phyloP scores from a whole-genome alignment of 75 land plant species.

The Cryptomeria japonica region DNA sequence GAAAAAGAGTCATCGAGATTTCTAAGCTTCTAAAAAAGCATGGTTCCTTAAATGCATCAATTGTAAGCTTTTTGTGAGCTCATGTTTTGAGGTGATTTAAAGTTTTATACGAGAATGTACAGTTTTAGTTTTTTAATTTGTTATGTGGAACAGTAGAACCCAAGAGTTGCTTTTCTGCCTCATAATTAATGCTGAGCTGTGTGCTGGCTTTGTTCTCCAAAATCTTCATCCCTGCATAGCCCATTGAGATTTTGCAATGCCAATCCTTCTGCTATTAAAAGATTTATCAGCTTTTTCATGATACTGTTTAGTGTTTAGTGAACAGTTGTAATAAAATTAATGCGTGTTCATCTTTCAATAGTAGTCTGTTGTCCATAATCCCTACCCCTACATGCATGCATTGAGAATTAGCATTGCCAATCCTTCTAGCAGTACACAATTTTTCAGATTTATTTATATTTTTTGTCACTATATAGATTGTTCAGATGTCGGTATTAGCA shows the following conservation, averaged over 20 bases:
- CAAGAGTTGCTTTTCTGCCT: not conserved
- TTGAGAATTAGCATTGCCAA: not conserved
- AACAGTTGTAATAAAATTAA: no score
- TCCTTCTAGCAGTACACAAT: not conserved
- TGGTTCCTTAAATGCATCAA: not conserved
- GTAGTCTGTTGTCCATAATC: not conserved
- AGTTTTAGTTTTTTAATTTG: not conserved
- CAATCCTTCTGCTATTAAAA: not conserved
- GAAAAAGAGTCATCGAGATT: not conserved
- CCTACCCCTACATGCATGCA: not conserved
- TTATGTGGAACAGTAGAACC: not conserved
- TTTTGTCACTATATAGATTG: not conserved
- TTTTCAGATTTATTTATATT: not conserved
- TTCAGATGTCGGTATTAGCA: not conserved
- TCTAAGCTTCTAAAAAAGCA: not conserved
- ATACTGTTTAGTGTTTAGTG: not conserved
- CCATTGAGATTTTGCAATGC: not conserved
- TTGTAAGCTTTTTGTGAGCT: not conserved
- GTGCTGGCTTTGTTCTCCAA: not conserved
- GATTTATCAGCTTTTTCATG: not conserved
- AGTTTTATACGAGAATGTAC: not conserved
- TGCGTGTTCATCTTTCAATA: no score
- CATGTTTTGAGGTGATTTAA: not conserved
- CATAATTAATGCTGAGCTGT: not conserved
- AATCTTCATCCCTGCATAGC: not conserved